Conservation (phyloP, 768 basidiomycete genomes). For the Auricularia sp. region DNA sequence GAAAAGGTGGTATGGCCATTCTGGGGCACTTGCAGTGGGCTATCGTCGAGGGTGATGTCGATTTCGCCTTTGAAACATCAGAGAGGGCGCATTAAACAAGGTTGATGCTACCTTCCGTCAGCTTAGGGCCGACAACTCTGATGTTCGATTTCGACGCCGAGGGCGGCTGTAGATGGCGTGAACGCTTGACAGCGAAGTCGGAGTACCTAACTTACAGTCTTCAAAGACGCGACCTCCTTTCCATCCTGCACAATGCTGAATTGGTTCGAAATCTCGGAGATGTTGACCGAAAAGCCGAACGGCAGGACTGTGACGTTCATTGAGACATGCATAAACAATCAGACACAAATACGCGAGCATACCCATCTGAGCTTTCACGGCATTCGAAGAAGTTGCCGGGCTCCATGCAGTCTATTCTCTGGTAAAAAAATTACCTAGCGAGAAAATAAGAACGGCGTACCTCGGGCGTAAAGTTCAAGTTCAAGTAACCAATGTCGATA, state of each 20-base stretch:
- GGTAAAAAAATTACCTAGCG: constrained; percentile 26
- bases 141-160: constrained; percentile 57
- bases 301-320: constrained; percentile 41
- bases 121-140: constrained; percentile 35
- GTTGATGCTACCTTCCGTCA: constrained; percentile 54
- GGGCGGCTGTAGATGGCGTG: constrained; percentile 32
- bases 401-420: background rate
- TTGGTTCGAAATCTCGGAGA: constrained; percentile 52
- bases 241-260: constrained; percentile 52
- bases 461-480: constrained; percentile 42
- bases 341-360: constrained; percentile 12
- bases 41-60: constrained; percentile 49
- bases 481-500: constrained; percentile 54
- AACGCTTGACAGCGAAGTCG: constrained; percentile 3
- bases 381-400: constrained; percentile 17
- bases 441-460: constrained; percentile 46
- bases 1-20: constrained; percentile 42
- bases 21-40: constrained; percentile 39
- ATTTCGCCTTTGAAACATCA: constrained; percentile 46
- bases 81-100: constrained; percentile 42
- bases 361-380: constrained; percentile 52
- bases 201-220: constrained; percentile 32
- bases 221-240: constrained; percentile 43
- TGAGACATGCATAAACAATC: background rate
- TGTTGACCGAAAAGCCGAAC: constrained; percentile 54